Conservation (phyloP, 2,329 filamentous ascomycete genomes). For the Emergomyces pasteurianus region DNA sequence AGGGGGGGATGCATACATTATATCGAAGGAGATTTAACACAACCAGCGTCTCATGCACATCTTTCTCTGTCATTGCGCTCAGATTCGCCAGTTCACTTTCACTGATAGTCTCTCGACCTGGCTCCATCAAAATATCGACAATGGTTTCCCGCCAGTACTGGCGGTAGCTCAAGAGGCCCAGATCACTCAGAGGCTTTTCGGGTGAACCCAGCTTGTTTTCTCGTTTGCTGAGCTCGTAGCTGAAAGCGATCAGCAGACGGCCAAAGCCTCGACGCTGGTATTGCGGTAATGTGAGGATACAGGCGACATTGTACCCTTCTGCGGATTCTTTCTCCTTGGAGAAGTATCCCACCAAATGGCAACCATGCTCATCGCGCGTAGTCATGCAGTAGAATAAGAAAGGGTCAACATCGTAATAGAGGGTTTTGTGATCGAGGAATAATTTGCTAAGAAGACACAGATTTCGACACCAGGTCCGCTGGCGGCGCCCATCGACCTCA, state of each 20-base stretch:
- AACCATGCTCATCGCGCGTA: slow-evolving; percentile 81
- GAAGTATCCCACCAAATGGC: slow-evolving; percentile 98
- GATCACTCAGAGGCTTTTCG: slow-evolving; percentile 88
- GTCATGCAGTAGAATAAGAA: slow-evolving; percentile 97
- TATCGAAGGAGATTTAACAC: slow-evolving; percentile 92
- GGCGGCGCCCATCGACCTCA: slow-evolving; percentile 92
- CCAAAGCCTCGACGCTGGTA: slow-evolving; percentile 94
- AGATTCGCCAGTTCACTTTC: slow-evolving; percentile 71
- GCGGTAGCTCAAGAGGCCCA: slow-evolving; percentile 85
- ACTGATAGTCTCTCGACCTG: slow-evolving; percentile 54
- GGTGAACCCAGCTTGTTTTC: slow-evolving; percentile 92
- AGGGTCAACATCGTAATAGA: slow-evolving; percentile 96
- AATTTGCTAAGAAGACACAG: slow-evolving; percentile 90
- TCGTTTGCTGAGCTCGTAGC: slow-evolving; percentile 89
- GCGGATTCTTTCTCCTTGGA: slow-evolving; percentile 97
- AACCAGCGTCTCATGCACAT: slow-evolving; percentile 89
- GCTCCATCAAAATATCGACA: slow-evolving; percentile 69
- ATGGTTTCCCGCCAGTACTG: slow-evolving; percentile 98
- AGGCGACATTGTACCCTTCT: slow-evolving; percentile 95
- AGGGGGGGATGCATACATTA: slow-evolving; percentile 39
- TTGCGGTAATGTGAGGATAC: slow-evolving; percentile 91
- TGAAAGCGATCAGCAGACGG: slow-evolving; percentile 87
- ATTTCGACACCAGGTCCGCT: slow-evolving; percentile 97
- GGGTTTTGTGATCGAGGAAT: slow-evolving; percentile 94
- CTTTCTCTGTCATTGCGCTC: slow-evolving; percentile 91